Percentiles rank a stretch among this genome's conserved stretches.
Conservation (phyloP, 306 rosid species). For the Pachyrhizus erosus region DNA sequence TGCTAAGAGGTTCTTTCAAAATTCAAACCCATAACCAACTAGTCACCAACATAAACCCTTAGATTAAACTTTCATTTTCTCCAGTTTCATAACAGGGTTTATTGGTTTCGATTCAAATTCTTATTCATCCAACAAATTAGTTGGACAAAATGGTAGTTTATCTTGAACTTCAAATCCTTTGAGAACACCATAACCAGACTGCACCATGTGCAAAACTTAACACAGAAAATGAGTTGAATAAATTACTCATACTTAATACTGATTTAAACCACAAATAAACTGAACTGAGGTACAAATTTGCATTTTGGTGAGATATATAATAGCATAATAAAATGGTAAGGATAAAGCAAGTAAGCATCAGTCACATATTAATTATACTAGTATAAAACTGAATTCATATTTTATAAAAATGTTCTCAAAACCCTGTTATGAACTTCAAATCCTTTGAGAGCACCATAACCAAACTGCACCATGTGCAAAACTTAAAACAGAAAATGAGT, state of each 20-base stretch:
- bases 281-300: not conserved
- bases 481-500: not conserved
- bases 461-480: not conserved
- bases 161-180: not conserved
- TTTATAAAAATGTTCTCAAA: too few relatives aligned
- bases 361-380: not conserved
- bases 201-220: not conserved
- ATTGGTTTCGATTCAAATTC: not conserved
- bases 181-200: not conserved
- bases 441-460: not conserved
- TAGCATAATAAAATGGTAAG: not conserved
- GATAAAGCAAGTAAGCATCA: not conserved
- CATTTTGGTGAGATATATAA: not conserved
- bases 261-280: not conserved
- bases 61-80: not conserved
- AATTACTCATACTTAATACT: not conserved
- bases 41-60: not conserved
- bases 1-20: not conserved
- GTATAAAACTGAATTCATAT: conserved; percentile 12
- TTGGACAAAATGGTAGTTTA: not conserved
- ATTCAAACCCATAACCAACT: not conserved
- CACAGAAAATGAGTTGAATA: not conserved
- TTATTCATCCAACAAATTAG: not conserved
- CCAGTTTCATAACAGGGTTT: not conserved
- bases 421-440: not conserved